Evolutionary conservation across 2,329 filamentous ascomycete genomes (phyloP).

Genomic region (Aureobasidium sp.): DNA sequence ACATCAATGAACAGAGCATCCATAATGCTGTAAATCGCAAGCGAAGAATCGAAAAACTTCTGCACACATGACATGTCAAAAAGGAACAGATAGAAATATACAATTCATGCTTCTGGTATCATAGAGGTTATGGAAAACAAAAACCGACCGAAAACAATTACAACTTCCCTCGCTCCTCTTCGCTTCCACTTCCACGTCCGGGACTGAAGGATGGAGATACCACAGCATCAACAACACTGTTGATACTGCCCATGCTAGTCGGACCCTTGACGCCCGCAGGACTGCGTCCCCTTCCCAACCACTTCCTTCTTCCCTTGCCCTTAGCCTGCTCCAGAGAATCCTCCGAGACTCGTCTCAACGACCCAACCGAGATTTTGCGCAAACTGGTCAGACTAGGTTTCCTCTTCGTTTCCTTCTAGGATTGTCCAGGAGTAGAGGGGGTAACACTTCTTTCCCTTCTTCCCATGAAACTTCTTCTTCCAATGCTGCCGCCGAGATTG

Average conservation of each 20-base stretch:
- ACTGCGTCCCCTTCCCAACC: not conserved
- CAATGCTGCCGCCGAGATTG: not conserved
- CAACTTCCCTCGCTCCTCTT: no score
- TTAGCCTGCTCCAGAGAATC: not conserved
- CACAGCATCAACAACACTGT: not conserved
- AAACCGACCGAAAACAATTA: no score
- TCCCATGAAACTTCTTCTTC: constrained; percentile 14
- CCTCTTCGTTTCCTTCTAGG: not conserved
- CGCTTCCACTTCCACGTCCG: no score
- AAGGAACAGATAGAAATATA: no score
- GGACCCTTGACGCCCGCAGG: not conserved
- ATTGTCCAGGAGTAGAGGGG: not conserved
- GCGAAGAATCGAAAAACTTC: no score
- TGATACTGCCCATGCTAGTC: not conserved
- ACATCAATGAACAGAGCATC: no score
- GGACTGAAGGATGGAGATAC: not conserved
- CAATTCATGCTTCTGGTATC: no score
- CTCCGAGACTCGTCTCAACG: not conserved
- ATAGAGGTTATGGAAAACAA: no score
- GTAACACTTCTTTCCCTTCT: constrained; percentile 13
- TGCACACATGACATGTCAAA: no score
- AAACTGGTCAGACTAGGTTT: not conserved
- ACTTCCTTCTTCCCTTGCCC: not conserved
- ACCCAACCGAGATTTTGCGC: not conserved
- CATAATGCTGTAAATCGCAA: no score